A percentile compares a stretch with the other conserved stretches of the same genome.
Conservation (phyloP, 2,329 filamentous ascomycete species). For the Cladosporium oxysporum region DNA sequence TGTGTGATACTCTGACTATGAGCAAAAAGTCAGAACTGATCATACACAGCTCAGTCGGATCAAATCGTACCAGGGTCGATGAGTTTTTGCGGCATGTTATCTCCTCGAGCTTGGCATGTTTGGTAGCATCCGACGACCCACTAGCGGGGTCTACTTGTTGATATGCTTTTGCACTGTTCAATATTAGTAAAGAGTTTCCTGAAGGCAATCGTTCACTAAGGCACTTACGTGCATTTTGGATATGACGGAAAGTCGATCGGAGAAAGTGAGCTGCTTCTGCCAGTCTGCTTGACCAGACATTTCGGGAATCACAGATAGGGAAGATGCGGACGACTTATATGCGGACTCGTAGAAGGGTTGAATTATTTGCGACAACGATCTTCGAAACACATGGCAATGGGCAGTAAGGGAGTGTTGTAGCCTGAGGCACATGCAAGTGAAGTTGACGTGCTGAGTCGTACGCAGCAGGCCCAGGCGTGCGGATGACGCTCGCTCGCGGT, state of each 20-base stretch:
- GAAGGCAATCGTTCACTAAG: background rate
- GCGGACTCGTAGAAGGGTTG: too few relatives aligned
- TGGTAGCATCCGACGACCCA: constrained; percentile 51
- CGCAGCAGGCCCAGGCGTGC: background rate
- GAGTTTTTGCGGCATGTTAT: constrained; percentile 62
- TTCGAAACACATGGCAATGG: background rate
- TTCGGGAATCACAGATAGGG: too few relatives aligned
- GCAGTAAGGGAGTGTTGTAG: background rate
- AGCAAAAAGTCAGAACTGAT: background rate
- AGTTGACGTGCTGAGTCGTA: background rate
- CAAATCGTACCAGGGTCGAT: constrained; percentile 54
- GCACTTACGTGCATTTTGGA: constrained; percentile 51
- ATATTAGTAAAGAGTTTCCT: constrained; percentile 18
- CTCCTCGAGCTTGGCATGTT: constrained; percentile 67
- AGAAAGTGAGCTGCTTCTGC: constrained; percentile 46
- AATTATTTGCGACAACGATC: background rate
- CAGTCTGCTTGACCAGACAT: constrained; percentile 36
- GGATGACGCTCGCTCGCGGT: constrained; percentile 1
- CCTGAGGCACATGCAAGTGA: background rate
- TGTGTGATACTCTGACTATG: constrained; percentile 59
- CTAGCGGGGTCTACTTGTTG: constrained; percentile 48
- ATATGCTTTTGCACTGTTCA: constrained; percentile 51
- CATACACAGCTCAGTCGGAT: background rate
- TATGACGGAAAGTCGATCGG: constrained; percentile 46
- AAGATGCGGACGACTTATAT: too few relatives aligned